phyloP scores from a whole-genome alignment of 1,284 basidiomycete genomes.

The Ustilago curta region DNA sequence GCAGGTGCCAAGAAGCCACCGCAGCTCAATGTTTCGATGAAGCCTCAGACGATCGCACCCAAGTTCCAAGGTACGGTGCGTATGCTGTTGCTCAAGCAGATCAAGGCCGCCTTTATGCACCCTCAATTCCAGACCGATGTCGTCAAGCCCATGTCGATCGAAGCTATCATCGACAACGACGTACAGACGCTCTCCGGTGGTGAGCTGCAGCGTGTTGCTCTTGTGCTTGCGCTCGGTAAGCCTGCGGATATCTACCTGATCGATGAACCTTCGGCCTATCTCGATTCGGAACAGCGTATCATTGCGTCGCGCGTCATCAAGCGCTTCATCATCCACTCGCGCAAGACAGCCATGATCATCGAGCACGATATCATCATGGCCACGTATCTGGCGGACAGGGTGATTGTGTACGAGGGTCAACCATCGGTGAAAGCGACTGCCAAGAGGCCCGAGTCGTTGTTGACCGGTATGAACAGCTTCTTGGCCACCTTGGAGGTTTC shows the following conservation, averaged over 20 bases:
- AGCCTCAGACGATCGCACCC: slow-evolving; percentile 69
- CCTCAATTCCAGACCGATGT: slow-evolving; percentile 70
- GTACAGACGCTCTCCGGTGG: slow-evolving; percentile 69
- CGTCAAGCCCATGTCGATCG: slow-evolving; percentile 69
- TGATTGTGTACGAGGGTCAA: slow-evolving; percentile 68
- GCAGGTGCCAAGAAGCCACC: slow-evolving; percentile 63
- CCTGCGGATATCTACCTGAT: slow-evolving; percentile 69
- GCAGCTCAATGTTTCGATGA: slow-evolving; percentile 67
- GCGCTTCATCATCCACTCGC: slow-evolving; percentile 69
- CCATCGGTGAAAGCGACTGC: slow-evolving; percentile 66
- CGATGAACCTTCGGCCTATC: slow-evolving; percentile 69
- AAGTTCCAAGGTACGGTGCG: slow-evolving; percentile 69
- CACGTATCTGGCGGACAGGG: slow-evolving; percentile 66
- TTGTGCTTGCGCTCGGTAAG: slow-evolving; percentile 68
- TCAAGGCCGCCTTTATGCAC: slow-evolving; percentile 69
- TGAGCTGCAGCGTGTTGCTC: slow-evolving; percentile 68
- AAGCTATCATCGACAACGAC: slow-evolving; percentile 68
- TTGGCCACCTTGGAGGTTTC: slow-evolving; percentile 65
- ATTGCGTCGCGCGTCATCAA: slow-evolving; percentile 68
- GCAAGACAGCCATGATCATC: slow-evolving; percentile 69
- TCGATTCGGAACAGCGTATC: slow-evolving; percentile 70
- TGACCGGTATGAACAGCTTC: slow-evolving; percentile 69
- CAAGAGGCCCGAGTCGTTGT: slow-evolving; percentile 62
- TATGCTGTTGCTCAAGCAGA: slow-evolving; percentile 69
- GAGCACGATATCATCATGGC: slow-evolving; percentile 70